Percentiles rank a stretch among this genome's conserved stretches.
Conservation (phyloP, 1,284 basidiomycete genomes). For the Earliella scabrosa region DNA sequence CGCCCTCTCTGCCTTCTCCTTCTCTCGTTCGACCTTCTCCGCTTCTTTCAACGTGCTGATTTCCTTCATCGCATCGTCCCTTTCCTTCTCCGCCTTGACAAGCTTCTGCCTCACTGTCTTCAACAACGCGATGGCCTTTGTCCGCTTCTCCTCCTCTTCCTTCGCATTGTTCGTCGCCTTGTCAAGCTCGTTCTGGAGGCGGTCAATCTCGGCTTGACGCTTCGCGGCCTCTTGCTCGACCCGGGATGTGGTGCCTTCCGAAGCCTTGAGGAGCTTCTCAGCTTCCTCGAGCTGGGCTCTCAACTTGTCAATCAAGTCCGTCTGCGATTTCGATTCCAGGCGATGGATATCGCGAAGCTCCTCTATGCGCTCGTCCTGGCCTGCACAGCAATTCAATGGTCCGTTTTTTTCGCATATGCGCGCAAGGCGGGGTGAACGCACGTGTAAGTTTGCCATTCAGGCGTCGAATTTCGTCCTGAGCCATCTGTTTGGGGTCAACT, state of each 20-base stretch:
- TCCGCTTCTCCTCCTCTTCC: slow-evolving; percentile 94
- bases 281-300: slow-evolving; percentile 70
- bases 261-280: slow-evolving; percentile 68
- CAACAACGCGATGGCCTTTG: slow-evolving; percentile 88
- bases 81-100: slow-evolving; percentile 91
- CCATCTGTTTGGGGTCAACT: slow-evolving; percentile 47
- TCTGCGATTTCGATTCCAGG: slow-evolving; percentile 77
- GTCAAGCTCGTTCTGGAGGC: slow-evolving; percentile 63
- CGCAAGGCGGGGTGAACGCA: no score
- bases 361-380: slow-evolving; percentile 82
- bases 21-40: slow-evolving; percentile 64
- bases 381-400: no score
- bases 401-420: no score
- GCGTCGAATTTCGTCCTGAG: slow-evolving; percentile 75
- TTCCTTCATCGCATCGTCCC: slow-evolving; percentile 76
- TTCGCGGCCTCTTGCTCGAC: slow-evolving; percentile 52
- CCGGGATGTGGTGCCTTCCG: slow-evolving; percentile 49
- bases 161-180: slow-evolving; percentile 68
- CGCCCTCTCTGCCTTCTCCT: slow-evolving; percentile 62
- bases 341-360: slow-evolving; percentile 84
- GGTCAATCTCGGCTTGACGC: slow-evolving; percentile 56
- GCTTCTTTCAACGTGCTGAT: slow-evolving; percentile 54
- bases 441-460: slow-evolving; percentile 74
- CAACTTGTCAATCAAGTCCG: slow-evolving; percentile 72
- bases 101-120: slow-evolving; percentile 93